Conservation (phyloP, 768 basidiomycete genomes). For the Panaeolus papilionaceus region DNA sequence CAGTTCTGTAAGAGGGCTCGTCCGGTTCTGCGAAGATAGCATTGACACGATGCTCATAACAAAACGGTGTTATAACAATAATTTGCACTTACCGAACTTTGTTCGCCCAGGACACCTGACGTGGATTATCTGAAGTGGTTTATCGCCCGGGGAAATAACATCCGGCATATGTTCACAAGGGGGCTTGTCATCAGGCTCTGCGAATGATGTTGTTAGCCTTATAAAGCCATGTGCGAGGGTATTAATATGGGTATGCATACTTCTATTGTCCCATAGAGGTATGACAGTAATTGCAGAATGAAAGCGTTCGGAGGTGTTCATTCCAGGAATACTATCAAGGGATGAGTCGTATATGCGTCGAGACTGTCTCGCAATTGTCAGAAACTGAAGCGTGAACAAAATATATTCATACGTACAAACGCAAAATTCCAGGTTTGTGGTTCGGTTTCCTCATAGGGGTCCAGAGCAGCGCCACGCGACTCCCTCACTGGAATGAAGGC, state of each 20-base stretch:
- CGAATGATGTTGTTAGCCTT: neutral
- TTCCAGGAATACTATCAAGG: neutral
- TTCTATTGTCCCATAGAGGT: neutral
- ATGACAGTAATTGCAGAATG: neutral
- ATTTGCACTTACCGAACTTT: neutral
- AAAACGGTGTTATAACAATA: no score
- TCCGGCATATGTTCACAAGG: neutral
- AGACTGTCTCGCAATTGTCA: neutral
- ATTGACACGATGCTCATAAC: neutral
- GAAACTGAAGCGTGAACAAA: neutral
- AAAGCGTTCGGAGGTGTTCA: neutral
- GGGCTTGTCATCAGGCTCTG: neutral
- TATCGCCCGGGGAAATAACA: neutral
- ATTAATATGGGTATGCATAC: neutral
- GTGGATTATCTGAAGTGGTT: conserved; percentile 1
- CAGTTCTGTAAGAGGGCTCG: neutral
- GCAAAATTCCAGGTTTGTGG: neutral
- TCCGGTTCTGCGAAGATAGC: neutral
- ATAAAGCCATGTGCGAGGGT: neutral
- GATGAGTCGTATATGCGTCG: neutral
- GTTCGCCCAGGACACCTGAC: neutral
- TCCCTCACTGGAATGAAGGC: neutral
- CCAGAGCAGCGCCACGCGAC: neutral
- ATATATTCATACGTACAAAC: neutral
- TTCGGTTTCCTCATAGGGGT: neutral